Base-by-base conservation (phyloP, 2,329 filamentous ascomycete genomes). In the Cercospora canescens region DNA sequence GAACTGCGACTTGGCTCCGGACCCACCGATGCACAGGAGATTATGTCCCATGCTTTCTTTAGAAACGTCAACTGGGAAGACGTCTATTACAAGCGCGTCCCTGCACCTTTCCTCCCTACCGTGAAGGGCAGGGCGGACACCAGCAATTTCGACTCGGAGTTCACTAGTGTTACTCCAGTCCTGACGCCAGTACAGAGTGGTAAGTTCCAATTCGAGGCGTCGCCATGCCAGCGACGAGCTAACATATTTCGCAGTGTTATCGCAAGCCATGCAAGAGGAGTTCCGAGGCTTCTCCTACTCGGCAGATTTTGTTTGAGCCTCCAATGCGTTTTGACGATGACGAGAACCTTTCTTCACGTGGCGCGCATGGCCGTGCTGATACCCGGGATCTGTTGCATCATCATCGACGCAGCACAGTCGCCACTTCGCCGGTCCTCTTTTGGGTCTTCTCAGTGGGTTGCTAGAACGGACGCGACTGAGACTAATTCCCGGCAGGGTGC, bases 1-100 rank as follows among this genome's bases (percentile, higher is more conserved):
- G 95, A 98, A 74, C 86, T 95, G 76, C 90, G 95, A 71, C 86
- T 99, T 32, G 95, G 95, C 69, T 96, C 93, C 72, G 95, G 95
- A 3, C 94, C 95, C 2, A 98, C 95, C 0, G 95, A 99, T 80
- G 95, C 95, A 3, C 94, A 98, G 80, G 95, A 99, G 80, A 91
- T 99, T 76, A 99, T 99, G 95, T 96, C 90, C 77, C 95, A 99
- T 79, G 92, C 95, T 1, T 99, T 99, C 85, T 99, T 99, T 85
- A 87, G 93, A 68, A 96, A 95, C 78, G 92, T 98, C 79, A 96
- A 95, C 81, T 99, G 95, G 95, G 95, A 99, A 71, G 95, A 99
- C 77, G 93, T 99, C 68, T 98, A 97, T 79, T 88, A 97, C 82
- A 99, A 98, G 87, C 88, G 93, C 37, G 88, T 97, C 21, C 87